These are phyloP conservation scores for Calonectria henricotiae DNA, from an alignment of 2,329 filamentous ascomycete species.

Conservation along the genomic window DNA sequence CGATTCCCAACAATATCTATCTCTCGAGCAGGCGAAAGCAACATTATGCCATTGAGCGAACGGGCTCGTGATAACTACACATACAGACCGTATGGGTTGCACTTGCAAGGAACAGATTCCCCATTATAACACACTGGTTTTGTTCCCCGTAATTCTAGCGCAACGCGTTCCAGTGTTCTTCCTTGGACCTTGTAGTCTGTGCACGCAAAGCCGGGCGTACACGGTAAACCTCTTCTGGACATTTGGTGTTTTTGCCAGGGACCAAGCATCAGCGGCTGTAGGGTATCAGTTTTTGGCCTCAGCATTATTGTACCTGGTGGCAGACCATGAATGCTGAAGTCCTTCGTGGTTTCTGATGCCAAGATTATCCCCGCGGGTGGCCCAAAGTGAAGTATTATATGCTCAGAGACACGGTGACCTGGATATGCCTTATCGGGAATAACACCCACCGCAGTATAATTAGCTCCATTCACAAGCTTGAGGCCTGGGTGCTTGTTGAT, in stretches of 20 bases:
- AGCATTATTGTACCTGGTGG: neutral
- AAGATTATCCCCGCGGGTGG: neutral
- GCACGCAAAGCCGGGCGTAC: neutral
- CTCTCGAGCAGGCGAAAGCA: too few species aligned
- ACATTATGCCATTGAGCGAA: too few species aligned
- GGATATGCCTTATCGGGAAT: neutral
- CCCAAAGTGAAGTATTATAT: slow-evolving; percentile 2
- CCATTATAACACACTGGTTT: neutral
- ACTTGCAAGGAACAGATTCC: neutral
- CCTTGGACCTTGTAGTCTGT: slow-evolving; percentile 11
- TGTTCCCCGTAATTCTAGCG: neutral
- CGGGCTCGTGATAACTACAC: neutral
- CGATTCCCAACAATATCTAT: too few species aligned
- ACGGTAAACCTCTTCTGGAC: neutral
- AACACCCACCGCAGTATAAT: neutral
- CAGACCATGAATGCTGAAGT: neutral
- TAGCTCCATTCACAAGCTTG: neutral
- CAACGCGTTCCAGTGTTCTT: neutral
- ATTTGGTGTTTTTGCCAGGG: neutral
- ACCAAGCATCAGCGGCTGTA: neutral
- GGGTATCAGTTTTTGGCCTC: neutral
- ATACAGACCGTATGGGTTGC: slow-evolving; percentile 1
- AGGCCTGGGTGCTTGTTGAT: neutral
- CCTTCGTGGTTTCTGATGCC: neutral
- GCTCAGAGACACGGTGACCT: neutral